Evolutionary conservation across 441 rosid species (phyloP).

Genomic region (Francoa sonchifolia): DNA sequence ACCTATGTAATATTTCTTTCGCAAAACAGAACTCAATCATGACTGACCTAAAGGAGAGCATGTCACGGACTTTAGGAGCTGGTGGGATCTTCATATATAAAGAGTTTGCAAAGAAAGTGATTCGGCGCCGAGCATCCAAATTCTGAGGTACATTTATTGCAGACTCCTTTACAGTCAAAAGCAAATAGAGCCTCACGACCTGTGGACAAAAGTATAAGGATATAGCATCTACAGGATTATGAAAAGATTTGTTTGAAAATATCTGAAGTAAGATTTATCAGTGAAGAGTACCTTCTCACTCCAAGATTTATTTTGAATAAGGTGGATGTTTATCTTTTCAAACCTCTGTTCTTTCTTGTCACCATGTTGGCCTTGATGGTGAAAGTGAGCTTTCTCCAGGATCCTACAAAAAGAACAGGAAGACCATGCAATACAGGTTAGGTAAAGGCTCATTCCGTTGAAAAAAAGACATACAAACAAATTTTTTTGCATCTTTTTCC

Average conservation of each 20-base stretch:
- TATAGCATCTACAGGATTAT: conserved; percentile 10
- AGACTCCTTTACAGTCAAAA: conserved; percentile 86
- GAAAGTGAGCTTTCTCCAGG: conserved; percentile 34
- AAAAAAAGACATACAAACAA: too few relatives aligned
- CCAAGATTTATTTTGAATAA: conserved; percentile 25
- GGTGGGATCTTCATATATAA: conserved; percentile 86
- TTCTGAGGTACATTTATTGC: conserved; percentile 87
- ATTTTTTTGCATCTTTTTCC: too few relatives aligned
- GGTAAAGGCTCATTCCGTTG: conserved; percentile 5
- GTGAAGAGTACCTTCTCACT: conserved; percentile 59
- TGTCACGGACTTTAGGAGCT: conserved; percentile 86
- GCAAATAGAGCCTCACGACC: conserved; percentile 72
- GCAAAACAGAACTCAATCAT: conserved; percentile 3
- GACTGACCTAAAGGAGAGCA: conserved; percentile 82
- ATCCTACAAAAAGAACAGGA: conserved; percentile 30
- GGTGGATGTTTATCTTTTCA: conserved; percentile 44
- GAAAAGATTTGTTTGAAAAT: too few relatives aligned
- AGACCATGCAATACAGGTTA: conserved; percentile 7
- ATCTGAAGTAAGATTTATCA: too few relatives aligned
- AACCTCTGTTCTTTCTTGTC: conserved; percentile 55
- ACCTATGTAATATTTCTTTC: not conserved
- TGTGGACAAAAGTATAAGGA: conserved; percentile 17
- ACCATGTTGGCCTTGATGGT: conserved; percentile 13
- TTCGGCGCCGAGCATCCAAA: conserved; percentile 93
- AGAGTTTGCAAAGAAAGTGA: conserved; percentile 95